Conservation (phyloP, 192 early-diverging fungal species). For the Coemansia reversa region DNA sequence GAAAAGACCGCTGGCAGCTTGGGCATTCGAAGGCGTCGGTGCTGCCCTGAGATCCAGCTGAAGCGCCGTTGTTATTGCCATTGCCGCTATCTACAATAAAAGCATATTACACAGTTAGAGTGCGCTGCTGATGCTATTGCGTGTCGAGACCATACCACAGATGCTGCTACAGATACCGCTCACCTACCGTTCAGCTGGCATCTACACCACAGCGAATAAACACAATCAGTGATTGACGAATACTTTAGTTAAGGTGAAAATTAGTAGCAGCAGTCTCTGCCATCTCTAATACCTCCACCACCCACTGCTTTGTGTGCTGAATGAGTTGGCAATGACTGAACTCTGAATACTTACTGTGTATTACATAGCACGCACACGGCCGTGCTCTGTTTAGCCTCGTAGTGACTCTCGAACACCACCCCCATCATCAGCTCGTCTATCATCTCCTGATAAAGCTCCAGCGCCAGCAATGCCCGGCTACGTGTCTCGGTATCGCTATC, state of each 20-base stretch:
- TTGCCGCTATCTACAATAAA: not conserved
- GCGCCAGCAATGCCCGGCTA: constrained; percentile 35
- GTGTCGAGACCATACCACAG: not conserved
- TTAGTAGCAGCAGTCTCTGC: not conserved
- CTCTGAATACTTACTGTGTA: constrained; percentile 60
- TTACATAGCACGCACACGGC: constrained; percentile 72
- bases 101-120: not conserved
- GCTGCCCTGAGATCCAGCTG: constrained; percentile 26
- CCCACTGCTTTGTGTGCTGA: not conserved
- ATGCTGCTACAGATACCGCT: not conserved
- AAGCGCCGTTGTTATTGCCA: not conserved
- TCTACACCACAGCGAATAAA: not conserved
- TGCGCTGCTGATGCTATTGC: not conserved
- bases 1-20: constrained; percentile 73
- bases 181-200: not conserved
- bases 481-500: constrained; percentile 5
- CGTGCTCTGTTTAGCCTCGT: constrained; percentile 61
- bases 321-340: not conserved
- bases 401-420: constrained; percentile 70
- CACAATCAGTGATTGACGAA: not conserved
- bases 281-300: not conserved
- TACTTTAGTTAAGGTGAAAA: not conserved
- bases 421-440: constrained; percentile 73
- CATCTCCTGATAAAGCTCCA: constrained; percentile 57
- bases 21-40: constrained; percentile 71